Evolutionary conservation across 2,329 filamentous ascomycete species (phyloP).

Genomic region (Samsoniella hepiali): DNA sequence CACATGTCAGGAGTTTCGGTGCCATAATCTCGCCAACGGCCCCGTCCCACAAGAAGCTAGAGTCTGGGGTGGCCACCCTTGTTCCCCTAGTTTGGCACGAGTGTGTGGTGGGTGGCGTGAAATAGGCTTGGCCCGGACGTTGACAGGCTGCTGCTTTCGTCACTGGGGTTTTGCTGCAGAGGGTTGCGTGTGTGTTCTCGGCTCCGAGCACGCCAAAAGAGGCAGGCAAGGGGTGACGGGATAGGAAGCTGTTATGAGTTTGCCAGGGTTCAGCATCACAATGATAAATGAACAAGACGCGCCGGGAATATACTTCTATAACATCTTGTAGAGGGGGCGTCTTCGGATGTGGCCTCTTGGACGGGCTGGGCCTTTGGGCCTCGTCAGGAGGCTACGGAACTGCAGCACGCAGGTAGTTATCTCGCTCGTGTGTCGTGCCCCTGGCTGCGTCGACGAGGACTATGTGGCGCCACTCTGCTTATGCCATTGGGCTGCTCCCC

Average conservation of each 20-base stretch:
- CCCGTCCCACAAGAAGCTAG: background rate
- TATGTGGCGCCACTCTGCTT: background rate
- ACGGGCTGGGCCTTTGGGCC: too few species aligned
- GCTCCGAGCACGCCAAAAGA: background rate
- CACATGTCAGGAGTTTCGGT: slow-evolving; percentile 17
- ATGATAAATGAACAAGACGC: too few species aligned
- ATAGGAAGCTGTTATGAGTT: background rate
- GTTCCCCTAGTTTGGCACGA: background rate
- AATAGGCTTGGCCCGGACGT: background rate
- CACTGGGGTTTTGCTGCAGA: slow-evolving; percentile 4
- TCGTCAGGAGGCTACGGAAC: too few species aligned
- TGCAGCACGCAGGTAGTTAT: background rate
- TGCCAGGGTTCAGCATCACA: too few species aligned
- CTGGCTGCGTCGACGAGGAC: background rate
- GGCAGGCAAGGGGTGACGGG: background rate
- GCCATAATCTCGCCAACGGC: slow-evolving; percentile 17
- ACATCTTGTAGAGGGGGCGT: background rate
- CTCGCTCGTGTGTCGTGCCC: slow-evolving; percentile 3
- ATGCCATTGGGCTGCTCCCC: background rate
- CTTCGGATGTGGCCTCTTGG: background rate
- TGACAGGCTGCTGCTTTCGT: slow-evolving; percentile 8
- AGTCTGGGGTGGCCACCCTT: slow-evolving; percentile 9
- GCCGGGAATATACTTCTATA: background rate
- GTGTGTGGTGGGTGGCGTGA: slow-evolving; percentile 1
- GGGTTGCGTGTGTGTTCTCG: slow-evolving; percentile 7